Base-by-base conservation (phyloP, 2,329 filamentous ascomycete species). In the Colletotrichum tamarilloi region DNA sequence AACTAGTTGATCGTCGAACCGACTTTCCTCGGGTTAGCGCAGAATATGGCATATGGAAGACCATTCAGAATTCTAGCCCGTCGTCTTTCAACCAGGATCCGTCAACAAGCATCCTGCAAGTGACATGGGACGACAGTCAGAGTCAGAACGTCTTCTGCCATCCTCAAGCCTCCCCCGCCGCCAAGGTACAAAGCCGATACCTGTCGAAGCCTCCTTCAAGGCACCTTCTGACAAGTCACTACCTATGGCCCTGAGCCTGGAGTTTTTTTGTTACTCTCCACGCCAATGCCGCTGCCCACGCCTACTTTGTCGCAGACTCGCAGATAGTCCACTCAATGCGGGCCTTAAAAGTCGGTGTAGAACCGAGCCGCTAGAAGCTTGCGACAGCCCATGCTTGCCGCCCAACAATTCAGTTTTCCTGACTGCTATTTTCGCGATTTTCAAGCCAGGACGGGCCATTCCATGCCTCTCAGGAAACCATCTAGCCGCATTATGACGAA, bases 331-430 rank as follows among this genome's bases (percentile, higher is more conserved):
- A 75, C 68, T 70, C 69, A 52, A 67, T 75, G 74, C 74, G 74
- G 74, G 74, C 68, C 74, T 73, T 58, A 69, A 70, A 75, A 75
- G 74, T 75, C 74, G 74, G 74, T 75, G 74, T 75, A 75, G 74
- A 62, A 55, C 35, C 53, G 69, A 70, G 63, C 62, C 72, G 63
- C 68, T 55, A 59, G 42, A 46, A 62, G 71, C 60, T 56, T 57
- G 32, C 57, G 46, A 65, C 55, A 62, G 68, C 57, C 46, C 72
- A 72, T 74, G 72, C 38, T 63, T 68, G 72, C 72, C 68, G 59
- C 68, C 68, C 68, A 74, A 64, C 52, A 73, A 72, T 68, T 68
- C 42, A 74, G n/a, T 63, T 55, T 49, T 30, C 57, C 56, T 55
- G 32, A 60, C 46, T 71, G 60, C 67, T 53, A 30, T 62, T 66